Evolutionary conservation across 371 early-diverging fungal species (phyloP).

Genomic region (Lichtheimia ornata): DNA sequence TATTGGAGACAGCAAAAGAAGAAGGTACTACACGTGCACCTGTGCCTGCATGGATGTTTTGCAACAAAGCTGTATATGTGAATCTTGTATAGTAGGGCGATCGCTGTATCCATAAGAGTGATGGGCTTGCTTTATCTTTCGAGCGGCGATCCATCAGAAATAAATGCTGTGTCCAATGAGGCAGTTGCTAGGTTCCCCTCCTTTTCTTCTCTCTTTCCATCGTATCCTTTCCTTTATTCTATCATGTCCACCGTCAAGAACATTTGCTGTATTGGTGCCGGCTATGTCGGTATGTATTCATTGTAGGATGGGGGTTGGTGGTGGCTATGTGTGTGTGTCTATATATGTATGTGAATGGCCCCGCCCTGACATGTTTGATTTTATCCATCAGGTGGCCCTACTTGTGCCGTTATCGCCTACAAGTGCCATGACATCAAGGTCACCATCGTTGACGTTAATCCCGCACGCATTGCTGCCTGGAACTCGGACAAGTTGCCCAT

Average conservation of each 20-base stretch:
- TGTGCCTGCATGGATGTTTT: too few relatives aligned
- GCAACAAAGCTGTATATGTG: too few relatives aligned
- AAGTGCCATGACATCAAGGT: constrained; percentile 89
- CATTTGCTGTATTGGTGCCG: constrained; percentile 92
- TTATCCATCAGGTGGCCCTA: constrained; percentile 79
- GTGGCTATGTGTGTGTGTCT: too few relatives aligned
- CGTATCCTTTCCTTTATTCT: constrained; percentile 5
- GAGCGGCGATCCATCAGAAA: neutral
- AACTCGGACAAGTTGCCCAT: constrained; percentile 86
- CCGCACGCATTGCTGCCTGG: constrained; percentile 84
- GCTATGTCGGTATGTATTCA: constrained; percentile 82
- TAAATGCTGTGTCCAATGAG: constrained; percentile 1
- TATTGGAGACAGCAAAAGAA: too few relatives aligned
- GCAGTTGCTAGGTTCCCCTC: neutral
- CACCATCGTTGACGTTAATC: constrained; percentile 85
- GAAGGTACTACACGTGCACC: too few relatives aligned
- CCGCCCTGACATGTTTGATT: too few relatives aligned
- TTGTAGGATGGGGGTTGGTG: neutral
- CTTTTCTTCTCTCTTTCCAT: constrained; percentile 1
- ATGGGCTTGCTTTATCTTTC: too few relatives aligned
- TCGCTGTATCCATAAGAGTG: too few relatives aligned
- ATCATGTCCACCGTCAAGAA: constrained; percentile 54
- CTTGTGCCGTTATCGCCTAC: constrained; percentile 87
- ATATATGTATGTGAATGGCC: too few relatives aligned
- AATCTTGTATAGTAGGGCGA: too few relatives aligned